These are phyloP conservation scores for Paramecium pentaurelia DNA, from an alignment of 73 alveolate genomes.

Conservation along the genomic window DNA sequence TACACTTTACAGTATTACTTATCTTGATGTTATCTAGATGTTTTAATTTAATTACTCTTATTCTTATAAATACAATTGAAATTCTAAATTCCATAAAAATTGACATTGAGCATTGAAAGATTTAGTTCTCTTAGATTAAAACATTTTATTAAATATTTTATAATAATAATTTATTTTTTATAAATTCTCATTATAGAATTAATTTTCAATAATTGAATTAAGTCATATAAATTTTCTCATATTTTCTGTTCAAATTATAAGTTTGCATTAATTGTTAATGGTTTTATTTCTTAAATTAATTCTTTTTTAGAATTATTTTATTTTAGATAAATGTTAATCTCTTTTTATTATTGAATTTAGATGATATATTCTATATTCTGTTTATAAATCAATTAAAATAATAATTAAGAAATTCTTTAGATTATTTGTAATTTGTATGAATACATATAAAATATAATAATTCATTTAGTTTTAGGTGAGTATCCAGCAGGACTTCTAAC, in stretches of 20 bases:
- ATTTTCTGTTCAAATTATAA: background rate
- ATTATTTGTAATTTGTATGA: background rate
- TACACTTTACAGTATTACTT: background rate
- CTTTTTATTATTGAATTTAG: too few species aligned
- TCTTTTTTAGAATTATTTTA: too few species aligned
- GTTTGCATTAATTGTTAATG: background rate
- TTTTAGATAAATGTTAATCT: too few species aligned
- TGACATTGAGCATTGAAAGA: background rate
- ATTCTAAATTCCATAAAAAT: background rate
- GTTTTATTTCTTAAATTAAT: background rate
- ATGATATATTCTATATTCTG: background rate
- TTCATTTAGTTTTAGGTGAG: slow-evolving; percentile 5
- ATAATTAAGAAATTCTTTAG: background rate
- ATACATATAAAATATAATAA: background rate
- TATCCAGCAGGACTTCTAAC: slow-evolving; percentile 4
- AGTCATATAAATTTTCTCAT: background rate
- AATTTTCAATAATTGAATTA: background rate
- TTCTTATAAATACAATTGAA: background rate
- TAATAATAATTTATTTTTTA: background rate
- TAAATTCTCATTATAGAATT: background rate
- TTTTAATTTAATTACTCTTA: slow-evolving; percentile 70
- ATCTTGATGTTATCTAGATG: too few species aligned
- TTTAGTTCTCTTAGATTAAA: background rate
- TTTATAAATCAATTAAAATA: background rate
- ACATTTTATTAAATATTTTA: background rate